These are phyloP conservation scores for Zizania palustris DNA, from an alignment of 202 grass and related monocot species.

Conservation along the genomic window DNA sequence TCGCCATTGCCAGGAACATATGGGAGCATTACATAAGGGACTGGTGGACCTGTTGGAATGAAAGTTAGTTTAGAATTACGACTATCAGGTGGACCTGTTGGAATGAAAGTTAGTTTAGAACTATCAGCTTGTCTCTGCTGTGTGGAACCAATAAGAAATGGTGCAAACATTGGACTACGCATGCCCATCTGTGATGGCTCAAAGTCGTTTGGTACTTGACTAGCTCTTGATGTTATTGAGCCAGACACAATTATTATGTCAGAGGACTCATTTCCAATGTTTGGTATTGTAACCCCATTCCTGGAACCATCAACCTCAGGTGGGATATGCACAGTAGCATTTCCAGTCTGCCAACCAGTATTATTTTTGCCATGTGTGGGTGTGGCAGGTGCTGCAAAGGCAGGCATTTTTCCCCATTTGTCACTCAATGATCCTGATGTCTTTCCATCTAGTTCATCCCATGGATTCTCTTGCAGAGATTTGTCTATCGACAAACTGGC, in stretches of 20 bases:
- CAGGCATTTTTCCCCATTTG: conserved; percentile 66
- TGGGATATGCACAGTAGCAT: conserved; percentile 49
- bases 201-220: conserved; percentile 56
- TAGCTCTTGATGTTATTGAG: conserved; percentile 41
- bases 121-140: conserved; percentile 63
- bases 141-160: conserved; percentile 57
- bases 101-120: conserved; percentile 67
- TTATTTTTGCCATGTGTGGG: conserved; percentile 48
- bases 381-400: conserved; percentile 42
- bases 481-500: conserved; percentile 61
- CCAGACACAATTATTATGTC: conserved; percentile 43
- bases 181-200: conserved; percentile 45
- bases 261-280: conserved; percentile 48
- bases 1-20: conserved; percentile 44
- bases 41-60: conserved; percentile 66
- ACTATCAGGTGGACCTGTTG: conserved; percentile 51
- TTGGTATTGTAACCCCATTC: conserved; percentile 53
- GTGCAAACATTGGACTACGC: conserved; percentile 61
- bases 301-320: conserved; percentile 47
- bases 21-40: conserved; percentile 64
- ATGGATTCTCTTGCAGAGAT: conserved; percentile 48
- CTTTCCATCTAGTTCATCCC: conserved; percentile 60
- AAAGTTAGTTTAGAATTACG: conserved; percentile 62
- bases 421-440: conserved; percentile 59
- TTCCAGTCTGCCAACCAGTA: conserved; percentile 59